Conservation (phyloP, 352 stramenopile species). For the Blastocystis sp. region DNA sequence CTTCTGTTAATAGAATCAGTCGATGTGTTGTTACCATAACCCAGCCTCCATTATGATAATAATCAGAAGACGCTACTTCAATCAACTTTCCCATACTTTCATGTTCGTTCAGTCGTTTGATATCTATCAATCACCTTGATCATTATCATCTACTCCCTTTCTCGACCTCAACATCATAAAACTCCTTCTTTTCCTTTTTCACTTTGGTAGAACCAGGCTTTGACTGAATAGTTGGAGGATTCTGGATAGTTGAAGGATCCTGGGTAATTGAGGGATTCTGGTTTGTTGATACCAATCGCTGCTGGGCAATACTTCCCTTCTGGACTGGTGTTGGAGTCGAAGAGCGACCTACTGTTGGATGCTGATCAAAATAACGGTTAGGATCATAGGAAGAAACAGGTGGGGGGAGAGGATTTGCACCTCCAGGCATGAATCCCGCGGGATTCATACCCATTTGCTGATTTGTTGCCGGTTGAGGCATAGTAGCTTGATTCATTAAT, state of each 20-base stretch:
- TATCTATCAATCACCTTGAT: constrained; percentile 6
- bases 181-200: constrained; percentile 28
- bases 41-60: neutral
- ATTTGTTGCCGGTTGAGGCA: too few relatives aligned
- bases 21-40: neutral
- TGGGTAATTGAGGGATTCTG: too few relatives aligned
- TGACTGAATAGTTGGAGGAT: neutral
- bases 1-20: constrained; percentile 16
- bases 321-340: neutral
- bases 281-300: neutral
- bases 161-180: constrained; percentile 34
- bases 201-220: neutral
- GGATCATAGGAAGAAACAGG: neutral
- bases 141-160: neutral
- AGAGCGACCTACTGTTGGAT: neutral
- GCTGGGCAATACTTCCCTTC: neutral
- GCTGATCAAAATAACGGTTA: neutral
- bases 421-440: too few relatives aligned
- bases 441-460: too few relatives aligned
- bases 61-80: neutral
- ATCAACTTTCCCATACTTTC: neutral
- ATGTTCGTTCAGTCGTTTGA: neutral
- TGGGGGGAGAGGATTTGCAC: too few relatives aligned
- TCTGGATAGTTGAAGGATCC: too few relatives aligned
- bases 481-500: too few relatives aligned